A percentile compares a stretch with the other conserved stretches of the same genome.
phyloP scores from a whole-genome alignment of 495 filamentous ascomycete genomes.

The Apiosordaria backusii region DNA sequence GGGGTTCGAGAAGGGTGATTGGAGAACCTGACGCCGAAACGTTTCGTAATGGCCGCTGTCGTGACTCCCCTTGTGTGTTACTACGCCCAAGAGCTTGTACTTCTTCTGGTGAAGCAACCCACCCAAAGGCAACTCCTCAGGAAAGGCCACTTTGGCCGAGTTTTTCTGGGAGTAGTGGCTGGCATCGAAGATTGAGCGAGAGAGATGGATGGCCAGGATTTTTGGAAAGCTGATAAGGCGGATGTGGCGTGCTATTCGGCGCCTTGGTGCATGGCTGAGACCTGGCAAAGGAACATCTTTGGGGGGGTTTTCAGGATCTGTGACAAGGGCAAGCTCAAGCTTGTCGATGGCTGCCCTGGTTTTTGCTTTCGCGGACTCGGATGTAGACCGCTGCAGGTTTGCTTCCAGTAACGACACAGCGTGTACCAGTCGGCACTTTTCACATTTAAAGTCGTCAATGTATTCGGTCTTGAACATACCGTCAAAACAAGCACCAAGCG shows the following conservation, averaged over 20 bases:
- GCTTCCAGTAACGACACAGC: slow-evolving; percentile 45
- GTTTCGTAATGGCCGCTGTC: slow-evolving; percentile 97
- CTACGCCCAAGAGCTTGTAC: slow-evolving; percentile 82
- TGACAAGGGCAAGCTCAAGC: slow-evolving; percentile 60
- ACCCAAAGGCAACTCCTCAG: slow-evolving; percentile 76
- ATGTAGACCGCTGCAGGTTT: slow-evolving; percentile 37
- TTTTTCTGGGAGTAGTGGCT: slow-evolving; percentile 82
- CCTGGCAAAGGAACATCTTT: slow-evolving; percentile 73
- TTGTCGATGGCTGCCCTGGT: slow-evolving; percentile 46
- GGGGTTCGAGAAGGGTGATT: slow-evolving; percentile 74
- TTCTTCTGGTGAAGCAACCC: slow-evolving; percentile 70
- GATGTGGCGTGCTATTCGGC: slow-evolving; percentile 80
- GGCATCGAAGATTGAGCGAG: slow-evolving; percentile 79
- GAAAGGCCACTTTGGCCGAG: slow-evolving; percentile 86
- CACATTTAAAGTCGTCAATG: slow-evolving; percentile 96
- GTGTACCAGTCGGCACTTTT: slow-evolving; percentile 82
- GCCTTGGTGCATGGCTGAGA: slow-evolving; percentile 65
- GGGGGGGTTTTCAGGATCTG: slow-evolving; percentile 73
- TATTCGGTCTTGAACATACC: slow-evolving; percentile 90
- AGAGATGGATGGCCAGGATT: slow-evolving; percentile 86
- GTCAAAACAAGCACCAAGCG: slow-evolving; percentile 71
- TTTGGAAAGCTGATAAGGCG: slow-evolving; percentile 83
- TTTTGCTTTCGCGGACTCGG: slow-evolving; percentile 47
- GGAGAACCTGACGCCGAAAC: slow-evolving; percentile 78
- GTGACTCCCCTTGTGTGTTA: slow-evolving; percentile 94